These are phyloP conservation scores for Vachellia pachyceras DNA, from an alignment of 306 rosid species.

Conservation along the genomic window DNA sequence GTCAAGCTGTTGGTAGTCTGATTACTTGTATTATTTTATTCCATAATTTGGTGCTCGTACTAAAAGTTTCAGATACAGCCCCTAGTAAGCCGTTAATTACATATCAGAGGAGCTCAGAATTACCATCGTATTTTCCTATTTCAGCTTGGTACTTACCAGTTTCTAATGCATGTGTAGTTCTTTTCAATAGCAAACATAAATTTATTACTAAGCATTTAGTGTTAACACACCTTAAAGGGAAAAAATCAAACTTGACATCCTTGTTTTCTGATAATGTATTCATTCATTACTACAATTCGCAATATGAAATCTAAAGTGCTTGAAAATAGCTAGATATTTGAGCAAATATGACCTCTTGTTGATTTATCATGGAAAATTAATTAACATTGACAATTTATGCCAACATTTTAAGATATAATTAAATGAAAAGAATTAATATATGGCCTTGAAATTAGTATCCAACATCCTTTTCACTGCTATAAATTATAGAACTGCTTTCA, in stretches of 20 bases:
- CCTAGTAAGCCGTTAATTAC: too few species aligned
- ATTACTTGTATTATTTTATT: too few species aligned
- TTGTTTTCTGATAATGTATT: not conserved
- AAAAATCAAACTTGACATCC: not conserved
- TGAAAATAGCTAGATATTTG: slow-evolving; percentile 5
- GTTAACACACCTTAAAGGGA: not conserved
- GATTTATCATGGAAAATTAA: slow-evolving; percentile 27
- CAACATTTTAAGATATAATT: not conserved
- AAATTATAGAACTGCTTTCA: too few species aligned
- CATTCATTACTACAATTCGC: not conserved
- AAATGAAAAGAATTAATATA: not conserved
- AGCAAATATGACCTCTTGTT: slow-evolving; percentile 3
- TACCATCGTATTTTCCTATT: too few species aligned
- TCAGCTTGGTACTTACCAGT: not conserved
- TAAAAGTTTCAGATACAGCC: too few species aligned
- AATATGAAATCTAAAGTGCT: slow-evolving; percentile 7
- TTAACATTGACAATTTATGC: slow-evolving; percentile 16
- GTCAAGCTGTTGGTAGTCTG: too few species aligned
- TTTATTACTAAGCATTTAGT: not conserved
- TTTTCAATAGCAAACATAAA: slow-evolving; percentile 1
- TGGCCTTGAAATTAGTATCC: not conserved
- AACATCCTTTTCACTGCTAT: not conserved
- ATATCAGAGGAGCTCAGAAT: too few species aligned
- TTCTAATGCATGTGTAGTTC: slow-evolving; percentile 8
- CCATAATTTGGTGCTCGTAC: too few species aligned